Base-by-base conservation (phyloP, 805 yeast genomes). In the Suhomyces prunicola region DNA sequence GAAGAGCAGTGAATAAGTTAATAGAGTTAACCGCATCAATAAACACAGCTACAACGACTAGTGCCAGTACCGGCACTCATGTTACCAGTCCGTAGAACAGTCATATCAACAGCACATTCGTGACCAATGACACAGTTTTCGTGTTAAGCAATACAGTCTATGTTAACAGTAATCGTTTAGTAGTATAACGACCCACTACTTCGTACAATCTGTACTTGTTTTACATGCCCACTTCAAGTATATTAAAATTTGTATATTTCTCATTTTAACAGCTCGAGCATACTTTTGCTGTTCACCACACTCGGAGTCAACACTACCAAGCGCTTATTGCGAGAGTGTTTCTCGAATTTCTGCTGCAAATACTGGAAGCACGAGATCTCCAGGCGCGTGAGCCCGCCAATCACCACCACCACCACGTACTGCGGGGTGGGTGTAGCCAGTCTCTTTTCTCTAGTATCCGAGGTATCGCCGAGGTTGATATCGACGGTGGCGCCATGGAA, bases 311-410 rank as follows among this genome's bases (percentile, higher is more conserved):
- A 57, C 4, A 82, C 68, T 12, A 77, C 49, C 29, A 81, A 53
- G 57, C 71, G 70, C 58, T 75, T 75, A 27, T 60, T 58, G 44
- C 60, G 56, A 39, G 61, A 64, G 17, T 53, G 61, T 26, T 54
- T 55, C 46, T 66, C 64, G 31, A 77, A 62, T 53, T 73, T 74
- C 46, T 72, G 70, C 52, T 88, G 83, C n/a, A 89, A 74, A 50
- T 76, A 79, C 60, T 85, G 74, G 46, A 93, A 69, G 3, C 91
- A 84, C 3, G 93, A 82, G 15, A 92, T 74, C 67, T 93, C 99
- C 7, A 94, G 84, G 64, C 88, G 78, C 0, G 97, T 90, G 6
- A 92, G 72, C 0, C 99, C 98, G 12, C 98, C 98, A 41, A 92
- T 62, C 56, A 87, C 69, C 6, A 84, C 81, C 49, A 89, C 59